Conservation (phyloP, 2,329 filamentous ascomycete genomes). For the Nothopassalora personata region DNA sequence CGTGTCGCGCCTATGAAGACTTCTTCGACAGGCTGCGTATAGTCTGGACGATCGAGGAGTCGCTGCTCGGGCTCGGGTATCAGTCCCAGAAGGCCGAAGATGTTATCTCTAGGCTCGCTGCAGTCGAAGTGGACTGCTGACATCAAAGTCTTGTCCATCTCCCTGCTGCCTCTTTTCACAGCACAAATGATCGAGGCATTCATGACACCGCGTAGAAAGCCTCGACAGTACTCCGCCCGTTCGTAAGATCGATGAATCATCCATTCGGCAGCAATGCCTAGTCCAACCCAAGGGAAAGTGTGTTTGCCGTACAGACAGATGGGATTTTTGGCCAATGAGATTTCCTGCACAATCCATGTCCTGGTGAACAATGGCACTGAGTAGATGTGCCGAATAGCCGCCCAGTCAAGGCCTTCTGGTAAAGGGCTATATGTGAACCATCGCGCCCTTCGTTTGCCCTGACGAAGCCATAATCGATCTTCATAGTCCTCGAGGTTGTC, state of each 20-base stretch:
- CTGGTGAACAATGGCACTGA: not conserved
- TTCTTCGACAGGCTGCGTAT: not conserved
- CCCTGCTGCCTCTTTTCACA: too few relatives aligned
- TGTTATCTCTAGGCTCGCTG: not conserved
- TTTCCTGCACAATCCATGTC: constrained; percentile 2
- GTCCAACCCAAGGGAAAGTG: not conserved
- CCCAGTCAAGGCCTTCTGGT: not conserved
- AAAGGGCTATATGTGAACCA: not conserved
- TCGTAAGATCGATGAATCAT: not conserved
- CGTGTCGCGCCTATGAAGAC: not conserved
- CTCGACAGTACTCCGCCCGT: not conserved
- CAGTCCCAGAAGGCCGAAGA: not conserved
- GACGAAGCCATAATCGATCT: not conserved
- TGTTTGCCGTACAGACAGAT: not conserved
- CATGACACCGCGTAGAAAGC: not conserved
- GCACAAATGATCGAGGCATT: not conserved
- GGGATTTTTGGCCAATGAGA: not conserved
- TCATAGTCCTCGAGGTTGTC: not conserved
- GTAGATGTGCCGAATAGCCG: not conserved
- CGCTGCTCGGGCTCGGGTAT: not conserved
- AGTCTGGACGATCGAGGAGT: not conserved
- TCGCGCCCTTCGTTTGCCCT: not conserved
- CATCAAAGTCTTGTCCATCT: not conserved
- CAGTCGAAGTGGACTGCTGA: not conserved
- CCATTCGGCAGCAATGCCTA: not conserved